These are phyloP conservation scores for Moelleriella libera DNA, from an alignment of 2,329 filamentous ascomycete genomes.

Conservation along the genomic window DNA sequence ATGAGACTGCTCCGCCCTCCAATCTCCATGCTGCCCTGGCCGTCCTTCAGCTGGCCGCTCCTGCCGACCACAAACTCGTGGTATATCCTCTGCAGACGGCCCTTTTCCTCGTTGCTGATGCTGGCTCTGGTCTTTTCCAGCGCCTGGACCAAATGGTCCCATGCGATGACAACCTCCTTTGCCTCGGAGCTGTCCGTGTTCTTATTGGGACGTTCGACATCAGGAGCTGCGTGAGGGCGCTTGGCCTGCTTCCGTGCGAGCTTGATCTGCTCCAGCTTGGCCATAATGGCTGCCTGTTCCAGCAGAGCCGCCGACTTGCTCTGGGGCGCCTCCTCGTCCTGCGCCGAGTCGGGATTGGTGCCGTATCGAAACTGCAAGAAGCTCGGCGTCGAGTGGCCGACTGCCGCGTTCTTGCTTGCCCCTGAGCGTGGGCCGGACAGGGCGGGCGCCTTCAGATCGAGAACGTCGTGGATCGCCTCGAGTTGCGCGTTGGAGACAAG, in stretches of 20 bases:
- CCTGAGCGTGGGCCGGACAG: constrained; percentile 18
- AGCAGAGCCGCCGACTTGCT: constrained; percentile 45
- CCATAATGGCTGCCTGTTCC: constrained; percentile 63
- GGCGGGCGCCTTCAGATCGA: constrained; percentile 39
- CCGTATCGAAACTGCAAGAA: constrained; percentile 83
- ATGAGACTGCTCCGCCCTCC: constrained; percentile 88
- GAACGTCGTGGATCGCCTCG: constrained; percentile 88
- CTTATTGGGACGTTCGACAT: background rate
- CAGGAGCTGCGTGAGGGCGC: constrained; percentile 5
- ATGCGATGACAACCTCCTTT: constrained; percentile 66
- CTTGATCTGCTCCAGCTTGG: constrained; percentile 74
- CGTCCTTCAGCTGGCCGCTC: constrained; percentile 90
- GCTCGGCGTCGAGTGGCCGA: constrained; percentile 23
- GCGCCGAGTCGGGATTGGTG: constrained; percentile 31
- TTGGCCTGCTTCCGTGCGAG: constrained; percentile 41
- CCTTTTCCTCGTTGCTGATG: constrained; percentile 66
- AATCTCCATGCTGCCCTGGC: constrained; percentile 82
- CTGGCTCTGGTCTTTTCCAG: constrained; percentile 66
- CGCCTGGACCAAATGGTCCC: constrained; percentile 70
- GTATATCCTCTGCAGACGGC: constrained; percentile 68
- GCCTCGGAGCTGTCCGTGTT: constrained; percentile 14
- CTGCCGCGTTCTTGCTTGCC: constrained; percentile 13
- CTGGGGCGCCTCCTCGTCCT: constrained; percentile 25
- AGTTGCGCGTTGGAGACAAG: constrained; percentile 93
- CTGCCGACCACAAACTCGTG: constrained; percentile 82